Evolutionary conservation across 371 early-diverging fungal genomes (phyloP).

Genomic region (Sanchytrium tribonematis): DNA sequence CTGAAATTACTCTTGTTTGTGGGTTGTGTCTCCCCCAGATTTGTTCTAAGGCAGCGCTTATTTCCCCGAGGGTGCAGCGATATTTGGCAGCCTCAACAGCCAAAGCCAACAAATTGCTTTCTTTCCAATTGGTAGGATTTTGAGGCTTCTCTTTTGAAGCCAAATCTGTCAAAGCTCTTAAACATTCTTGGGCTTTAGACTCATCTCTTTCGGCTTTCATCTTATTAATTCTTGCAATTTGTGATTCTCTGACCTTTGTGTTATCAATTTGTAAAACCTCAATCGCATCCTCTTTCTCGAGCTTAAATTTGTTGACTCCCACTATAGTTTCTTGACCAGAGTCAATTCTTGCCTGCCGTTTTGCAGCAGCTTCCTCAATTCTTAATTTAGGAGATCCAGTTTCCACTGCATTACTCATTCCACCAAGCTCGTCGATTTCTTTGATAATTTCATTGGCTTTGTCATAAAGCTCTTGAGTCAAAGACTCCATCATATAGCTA

Average conservation of each 20-base stretch:
- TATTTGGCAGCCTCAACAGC: constrained; percentile 30
- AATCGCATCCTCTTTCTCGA: constrained; percentile 30
- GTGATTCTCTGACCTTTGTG: constrained; percentile 28
- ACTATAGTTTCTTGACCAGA: constrained; percentile 47
- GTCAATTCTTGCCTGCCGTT: constrained; percentile 53
- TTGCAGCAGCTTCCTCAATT: constrained; percentile 54
- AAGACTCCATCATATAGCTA: constrained; percentile 62
- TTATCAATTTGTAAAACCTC: constrained; percentile 54
- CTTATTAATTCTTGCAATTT: constrained; percentile 26
- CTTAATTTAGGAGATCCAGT: constrained; percentile 55
- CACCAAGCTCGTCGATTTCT: constrained; percentile 50
- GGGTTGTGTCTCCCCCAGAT: constrained; percentile 52
- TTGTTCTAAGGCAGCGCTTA: constrained; percentile 38
- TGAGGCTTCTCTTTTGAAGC: constrained; percentile 8
- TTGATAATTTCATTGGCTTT: constrained; percentile 30
- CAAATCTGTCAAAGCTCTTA: constrained; percentile 30
- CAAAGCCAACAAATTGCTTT: constrained; percentile 30
- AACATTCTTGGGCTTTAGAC: constrained; percentile 15
- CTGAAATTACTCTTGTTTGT: constrained; percentile 36
- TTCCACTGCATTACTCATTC: constrained; percentile 64
- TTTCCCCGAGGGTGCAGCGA: constrained; percentile 53
- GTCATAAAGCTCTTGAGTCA: constrained; percentile 43
- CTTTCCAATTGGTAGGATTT: not conserved
- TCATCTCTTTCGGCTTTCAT: constrained; percentile 22
- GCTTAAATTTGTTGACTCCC: constrained; percentile 53